phyloP scores from a whole-genome alignment of 2,329 filamentous ascomycete species.

The Fusarium albosuccineum region DNA sequence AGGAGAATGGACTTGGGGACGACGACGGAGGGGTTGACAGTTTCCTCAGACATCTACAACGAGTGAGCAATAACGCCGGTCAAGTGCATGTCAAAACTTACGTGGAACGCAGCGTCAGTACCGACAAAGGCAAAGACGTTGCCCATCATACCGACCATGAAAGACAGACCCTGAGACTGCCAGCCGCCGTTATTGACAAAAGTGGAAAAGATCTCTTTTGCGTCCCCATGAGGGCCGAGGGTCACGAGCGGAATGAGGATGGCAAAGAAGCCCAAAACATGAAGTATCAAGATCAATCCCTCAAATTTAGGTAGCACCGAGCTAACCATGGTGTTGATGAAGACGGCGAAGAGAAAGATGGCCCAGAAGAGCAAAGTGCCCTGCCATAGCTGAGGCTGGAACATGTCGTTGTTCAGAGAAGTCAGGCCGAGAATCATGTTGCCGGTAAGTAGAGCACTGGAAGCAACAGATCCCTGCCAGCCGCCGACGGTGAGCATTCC shows the following conservation, averaged over 20 bases:
- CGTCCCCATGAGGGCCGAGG: constrained; percentile 49
- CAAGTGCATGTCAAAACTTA: constrained; percentile 6
- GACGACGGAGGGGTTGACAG: constrained; percentile 61
- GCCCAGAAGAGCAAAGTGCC: constrained; percentile 64
- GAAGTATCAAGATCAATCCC: constrained; percentile 62
- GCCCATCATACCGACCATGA: constrained; percentile 59
- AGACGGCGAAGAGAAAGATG: constrained; percentile 59
- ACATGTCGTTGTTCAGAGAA: constrained; percentile 51
- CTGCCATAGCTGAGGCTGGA: constrained; percentile 59
- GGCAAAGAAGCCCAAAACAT: constrained; percentile 55
- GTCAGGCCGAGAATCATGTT: constrained; percentile 58
- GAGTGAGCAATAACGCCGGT: background rate
- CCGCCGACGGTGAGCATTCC: constrained; percentile 65
- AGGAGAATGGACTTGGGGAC: constrained; percentile 65
- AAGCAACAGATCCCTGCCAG: constrained; percentile 55
- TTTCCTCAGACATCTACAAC: constrained; percentile 59
- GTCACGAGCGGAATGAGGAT: constrained; percentile 49
- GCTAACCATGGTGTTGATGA: constrained; percentile 64
- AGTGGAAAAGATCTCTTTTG: constrained; percentile 57
- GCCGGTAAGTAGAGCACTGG: constrained; percentile 58
- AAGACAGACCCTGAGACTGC: constrained; percentile 58
- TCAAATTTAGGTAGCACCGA: constrained; percentile 64
- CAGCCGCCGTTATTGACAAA: constrained; percentile 61
- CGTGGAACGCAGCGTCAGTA: constrained; percentile 50
- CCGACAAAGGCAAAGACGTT: constrained; percentile 54